Evolutionary conservation across 345 rosid species (phyloP).

Genomic region (Salix brachista): DNA sequence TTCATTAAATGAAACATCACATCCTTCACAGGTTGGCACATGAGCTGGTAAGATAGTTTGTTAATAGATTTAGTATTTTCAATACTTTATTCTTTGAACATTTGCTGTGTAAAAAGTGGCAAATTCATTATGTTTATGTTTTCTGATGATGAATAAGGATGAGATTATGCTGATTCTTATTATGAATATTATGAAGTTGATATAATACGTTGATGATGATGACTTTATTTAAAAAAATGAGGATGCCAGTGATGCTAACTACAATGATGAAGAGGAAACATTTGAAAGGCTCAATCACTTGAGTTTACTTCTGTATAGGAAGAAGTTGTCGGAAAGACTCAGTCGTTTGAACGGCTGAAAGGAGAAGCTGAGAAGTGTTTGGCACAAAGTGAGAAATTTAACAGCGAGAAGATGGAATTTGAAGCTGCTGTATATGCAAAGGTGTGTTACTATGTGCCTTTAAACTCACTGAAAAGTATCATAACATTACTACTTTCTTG

Average conservation of each 20-base stretch:
- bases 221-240: not conserved
- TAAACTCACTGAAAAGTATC: not conserved
- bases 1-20: too few relatives aligned
- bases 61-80: too few relatives aligned
- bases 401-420: constrained; percentile 59
- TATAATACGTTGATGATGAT: not conserved
- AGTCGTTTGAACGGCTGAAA: constrained; percentile 57
- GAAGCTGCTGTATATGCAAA: constrained; percentile 72
- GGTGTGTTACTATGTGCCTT: constrained; percentile 28
- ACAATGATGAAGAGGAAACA: not conserved
- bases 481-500: not conserved
- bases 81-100: too few relatives aligned
- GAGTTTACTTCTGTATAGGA: constrained; percentile 12
- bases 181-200: not conserved
- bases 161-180: too few relatives aligned
- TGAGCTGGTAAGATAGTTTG: too few relatives aligned
- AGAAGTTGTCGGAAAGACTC: constrained; percentile 38
- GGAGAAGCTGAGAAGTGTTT: constrained; percentile 79
- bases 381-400: constrained; percentile 57
- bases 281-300: not conserved
- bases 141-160: too few relatives aligned
- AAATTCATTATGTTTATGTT: too few relatives aligned
- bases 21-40: too few relatives aligned
- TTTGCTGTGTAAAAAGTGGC: too few relatives aligned
- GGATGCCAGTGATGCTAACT: not conserved